Percentiles rank a stretch among this genome's conserved stretches.
Evolutionary conservation across 768 basidiomycete genomes (phyloP).

Genomic region (Macrolepiota fuliginosa): DNA sequence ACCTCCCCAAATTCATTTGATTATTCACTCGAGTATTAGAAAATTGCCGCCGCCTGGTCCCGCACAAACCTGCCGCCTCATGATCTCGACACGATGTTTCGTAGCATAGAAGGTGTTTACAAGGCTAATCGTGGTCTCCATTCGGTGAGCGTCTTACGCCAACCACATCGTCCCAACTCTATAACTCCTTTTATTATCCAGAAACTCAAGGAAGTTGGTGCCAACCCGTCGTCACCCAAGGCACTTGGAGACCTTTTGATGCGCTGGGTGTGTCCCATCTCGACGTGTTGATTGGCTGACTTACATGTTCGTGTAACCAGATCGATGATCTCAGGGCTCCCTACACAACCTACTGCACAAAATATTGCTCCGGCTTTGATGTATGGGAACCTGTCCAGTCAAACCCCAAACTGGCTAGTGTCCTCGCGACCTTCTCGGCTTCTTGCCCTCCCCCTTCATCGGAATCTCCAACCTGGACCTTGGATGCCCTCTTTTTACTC

Average conservation of each 20-base stretch:
- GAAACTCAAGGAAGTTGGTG: slow-evolving; percentile 94
- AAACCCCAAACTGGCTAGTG: slow-evolving; percentile 66
- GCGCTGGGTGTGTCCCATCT: slow-evolving; percentile 77
- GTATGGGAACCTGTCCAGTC: slow-evolving; percentile 74
- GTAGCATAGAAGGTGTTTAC: slow-evolving; percentile 89
- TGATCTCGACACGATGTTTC: slow-evolving; percentile 91
- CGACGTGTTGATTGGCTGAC: slow-evolving; percentile 6
- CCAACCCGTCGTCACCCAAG: slow-evolving; percentile 89
- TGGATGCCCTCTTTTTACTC: slow-evolving; percentile 85
- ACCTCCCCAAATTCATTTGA: neutral
- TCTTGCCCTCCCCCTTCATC: slow-evolving; percentile 54
- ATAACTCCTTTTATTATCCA: slow-evolving; percentile 29
- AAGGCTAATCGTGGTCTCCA: slow-evolving; percentile 85
- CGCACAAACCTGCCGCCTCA: slow-evolving; percentile 90
- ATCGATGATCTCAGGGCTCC: slow-evolving; percentile 89
- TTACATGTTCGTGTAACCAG: slow-evolving; percentile 38
- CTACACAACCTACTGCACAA: slow-evolving; percentile 77
- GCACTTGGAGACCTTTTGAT: slow-evolving; percentile 93
- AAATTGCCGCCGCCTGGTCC: slow-evolving; percentile 98
- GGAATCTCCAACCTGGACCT: slow-evolving; percentile 62
- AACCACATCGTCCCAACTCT: slow-evolving; percentile 3
- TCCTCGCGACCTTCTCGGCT: slow-evolving; percentile 69
- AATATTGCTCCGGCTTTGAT: slow-evolving; percentile 79
- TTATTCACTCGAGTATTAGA: slow-evolving; percentile 45
- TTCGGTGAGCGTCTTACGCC: slow-evolving; percentile 39